phyloP scores from a whole-genome alignment of 257 asterid species.

The Voacanga thouarsii region DNA sequence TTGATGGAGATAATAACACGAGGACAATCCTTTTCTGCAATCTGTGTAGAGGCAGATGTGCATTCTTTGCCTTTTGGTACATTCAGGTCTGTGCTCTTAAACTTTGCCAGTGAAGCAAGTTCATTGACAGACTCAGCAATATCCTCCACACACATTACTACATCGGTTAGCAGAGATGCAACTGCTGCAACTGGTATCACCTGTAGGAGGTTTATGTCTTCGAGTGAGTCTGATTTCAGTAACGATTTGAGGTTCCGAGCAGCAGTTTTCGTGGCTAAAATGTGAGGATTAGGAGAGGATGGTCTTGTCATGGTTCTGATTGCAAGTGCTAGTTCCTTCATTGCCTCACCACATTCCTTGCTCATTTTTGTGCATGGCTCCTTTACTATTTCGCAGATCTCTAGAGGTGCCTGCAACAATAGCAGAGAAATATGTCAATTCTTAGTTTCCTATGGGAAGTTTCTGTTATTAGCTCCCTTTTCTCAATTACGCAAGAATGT shows the following conservation, averaged over 20 bases:
- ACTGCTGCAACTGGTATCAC: slow-evolving; percentile 50
- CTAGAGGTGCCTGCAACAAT: slow-evolving; percentile 46
- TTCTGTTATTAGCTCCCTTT: too few relatives aligned
- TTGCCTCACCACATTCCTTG: slow-evolving; percentile 54
- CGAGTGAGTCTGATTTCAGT: slow-evolving; percentile 43
- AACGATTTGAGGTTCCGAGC: slow-evolving; percentile 40
- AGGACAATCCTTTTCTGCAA: neutral
- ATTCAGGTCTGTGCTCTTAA: slow-evolving; percentile 21
- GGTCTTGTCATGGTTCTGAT: slow-evolving; percentile 50
- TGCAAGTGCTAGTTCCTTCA: slow-evolving; percentile 51
- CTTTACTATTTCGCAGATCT: slow-evolving; percentile 29
- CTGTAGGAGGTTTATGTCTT: slow-evolving; percentile 33
- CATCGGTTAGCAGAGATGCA: slow-evolving; percentile 54
- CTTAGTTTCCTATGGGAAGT: neutral
- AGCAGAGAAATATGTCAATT: slow-evolving; percentile 1
- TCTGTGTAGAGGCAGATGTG: slow-evolving; percentile 4
- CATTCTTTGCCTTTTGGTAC: neutral
- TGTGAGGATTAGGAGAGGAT: slow-evolving; percentile 30
- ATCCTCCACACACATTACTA: slow-evolving; percentile 41
- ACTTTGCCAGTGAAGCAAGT: slow-evolving; percentile 55
- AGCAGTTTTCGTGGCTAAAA: slow-evolving; percentile 37
- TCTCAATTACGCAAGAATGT: neutral
- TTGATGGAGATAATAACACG: slow-evolving; percentile 5
- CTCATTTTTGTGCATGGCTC: slow-evolving; percentile 44
- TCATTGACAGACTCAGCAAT: slow-evolving; percentile 54